phyloP scores from a whole-genome alignment of 1,284 basidiomycete genomes.

The Pascua sp. region DNA sequence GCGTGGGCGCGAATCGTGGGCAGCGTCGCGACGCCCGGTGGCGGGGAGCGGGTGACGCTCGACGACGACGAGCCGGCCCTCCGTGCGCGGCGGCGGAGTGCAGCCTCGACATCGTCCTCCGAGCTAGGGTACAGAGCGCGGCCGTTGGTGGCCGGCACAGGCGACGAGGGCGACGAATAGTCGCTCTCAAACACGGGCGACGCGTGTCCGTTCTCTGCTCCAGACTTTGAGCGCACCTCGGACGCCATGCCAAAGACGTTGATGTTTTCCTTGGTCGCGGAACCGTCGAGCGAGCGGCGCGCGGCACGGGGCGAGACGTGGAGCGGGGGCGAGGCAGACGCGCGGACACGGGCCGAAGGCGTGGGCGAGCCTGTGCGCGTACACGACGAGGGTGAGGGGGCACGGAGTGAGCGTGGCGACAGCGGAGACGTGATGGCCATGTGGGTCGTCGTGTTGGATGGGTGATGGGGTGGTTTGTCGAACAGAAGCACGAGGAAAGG shows the following conservation, averaged over 20 bases:
- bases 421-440: too few species aligned
- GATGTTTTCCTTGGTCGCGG: conserved; percentile 1
- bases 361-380: too few species aligned
- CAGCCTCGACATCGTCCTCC: conserved; percentile 12
- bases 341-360: conserved; percentile 7
- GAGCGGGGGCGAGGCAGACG: conserved; percentile 6
- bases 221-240: neutral
- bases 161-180: too few species aligned
- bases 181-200: neutral
- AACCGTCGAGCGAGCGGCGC: conserved; percentile 9
- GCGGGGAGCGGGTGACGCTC: conserved; percentile 7
- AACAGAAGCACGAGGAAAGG: too few species aligned
- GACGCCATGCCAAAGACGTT: conserved; percentile 4
- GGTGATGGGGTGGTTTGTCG: too few species aligned
- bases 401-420: too few species aligned
- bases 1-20: conserved; percentile 34
- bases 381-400: too few species aligned
- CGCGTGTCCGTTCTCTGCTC: conserved; percentile 1
- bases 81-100: conserved; percentile 2
- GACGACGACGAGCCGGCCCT: neutral
- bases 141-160: neutral
- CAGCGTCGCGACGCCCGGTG: conserved; percentile 20
- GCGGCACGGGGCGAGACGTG: conserved; percentile 10
- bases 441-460: too few species aligned
- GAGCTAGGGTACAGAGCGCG: neutral